Evolutionary conservation across 345 rosid genomes (phyloP).

Genomic region (Pistacia integerrima): DNA sequence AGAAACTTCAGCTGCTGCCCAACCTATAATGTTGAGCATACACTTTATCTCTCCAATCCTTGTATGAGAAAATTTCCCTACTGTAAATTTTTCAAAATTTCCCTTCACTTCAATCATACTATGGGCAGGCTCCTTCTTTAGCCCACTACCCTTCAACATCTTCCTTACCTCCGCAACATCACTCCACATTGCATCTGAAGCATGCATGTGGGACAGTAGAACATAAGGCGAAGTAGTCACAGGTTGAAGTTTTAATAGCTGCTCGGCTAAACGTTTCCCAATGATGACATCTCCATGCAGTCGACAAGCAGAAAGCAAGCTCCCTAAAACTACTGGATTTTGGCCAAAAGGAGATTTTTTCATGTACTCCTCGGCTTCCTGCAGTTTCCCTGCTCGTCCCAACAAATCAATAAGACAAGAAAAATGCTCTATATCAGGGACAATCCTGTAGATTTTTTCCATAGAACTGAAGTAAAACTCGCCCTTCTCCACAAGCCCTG

Average conservation of each 20-base stretch:
- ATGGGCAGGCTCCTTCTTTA: slow-evolving; percentile 61
- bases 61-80: slow-evolving; percentile 49
- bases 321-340: slow-evolving; percentile 55
- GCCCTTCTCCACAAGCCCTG: slow-evolving; percentile 63
- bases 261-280: slow-evolving; percentile 49
- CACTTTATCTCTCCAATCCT: slow-evolving; percentile 42
- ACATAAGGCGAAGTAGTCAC: slow-evolving; percentile 56
- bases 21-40: slow-evolving; percentile 34
- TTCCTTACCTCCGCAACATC: slow-evolving; percentile 56
- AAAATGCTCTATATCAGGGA: slow-evolving; percentile 58
- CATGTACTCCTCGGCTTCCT: slow-evolving; percentile 48
- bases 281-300: slow-evolving; percentile 44
- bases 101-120: slow-evolving; percentile 58
- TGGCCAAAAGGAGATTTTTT: slow-evolving; percentile 39
- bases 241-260: slow-evolving; percentile 48
- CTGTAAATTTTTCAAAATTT: slow-evolving; percentile 43
- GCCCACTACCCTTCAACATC: slow-evolving; percentile 54
- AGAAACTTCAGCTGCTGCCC: slow-evolving; percentile 29
- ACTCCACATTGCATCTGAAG: slow-evolving; percentile 61
- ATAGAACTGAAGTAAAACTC: slow-evolving; percentile 41
- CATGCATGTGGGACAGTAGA: slow-evolving; percentile 59
- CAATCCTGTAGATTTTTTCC: slow-evolving; percentile 46
- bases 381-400: slow-evolving; percentile 68
- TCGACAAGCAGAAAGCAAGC: slow-evolving; percentile 63
- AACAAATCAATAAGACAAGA: slow-evolving; percentile 63